These are phyloP conservation scores for Termitomyces bulborhizus DNA, from an alignment of 768 basidiomycete species.

Conservation along the genomic window DNA sequence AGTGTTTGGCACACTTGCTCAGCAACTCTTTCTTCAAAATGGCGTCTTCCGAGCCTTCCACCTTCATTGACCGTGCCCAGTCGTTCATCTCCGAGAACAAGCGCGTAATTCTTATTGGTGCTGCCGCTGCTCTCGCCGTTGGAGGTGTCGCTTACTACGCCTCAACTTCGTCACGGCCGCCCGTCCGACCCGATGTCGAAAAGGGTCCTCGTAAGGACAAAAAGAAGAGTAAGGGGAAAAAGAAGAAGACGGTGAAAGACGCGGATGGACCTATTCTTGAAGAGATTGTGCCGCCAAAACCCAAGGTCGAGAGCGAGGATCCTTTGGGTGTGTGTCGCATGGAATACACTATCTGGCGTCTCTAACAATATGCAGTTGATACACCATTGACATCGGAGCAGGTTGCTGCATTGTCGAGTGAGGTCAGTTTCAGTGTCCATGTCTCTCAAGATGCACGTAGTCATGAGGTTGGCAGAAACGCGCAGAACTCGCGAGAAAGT, in stretches of 20 bases:
- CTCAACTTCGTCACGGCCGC: slow-evolving; percentile 41
- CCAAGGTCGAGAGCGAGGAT: slow-evolving; percentile 31
- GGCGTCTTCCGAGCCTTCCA: slow-evolving; percentile 13
- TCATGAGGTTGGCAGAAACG: slow-evolving; percentile 46
- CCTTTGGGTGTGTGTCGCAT: slow-evolving; percentile 16
- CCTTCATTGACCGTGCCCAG: slow-evolving; percentile 55
- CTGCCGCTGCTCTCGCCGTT: slow-evolving; percentile 63
- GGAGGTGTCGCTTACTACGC: slow-evolving; percentile 77
- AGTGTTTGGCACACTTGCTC: neutral
- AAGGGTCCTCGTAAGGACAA: slow-evolving; percentile 41
- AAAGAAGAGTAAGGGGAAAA: slow-evolving; percentile 46
- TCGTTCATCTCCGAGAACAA: no score
- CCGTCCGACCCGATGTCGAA: slow-evolving; percentile 29
- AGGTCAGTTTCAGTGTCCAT: slow-evolving; percentile 34
- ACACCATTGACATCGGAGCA: slow-evolving; percentile 42
- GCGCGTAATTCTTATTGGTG: slow-evolving; percentile 64
- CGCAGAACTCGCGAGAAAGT: slow-evolving; percentile 48
- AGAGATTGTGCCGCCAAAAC: slow-evolving; percentile 42
- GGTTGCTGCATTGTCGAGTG: slow-evolving; percentile 50
- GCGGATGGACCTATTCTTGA: slow-evolving; percentile 75
- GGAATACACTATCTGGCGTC: neutral
- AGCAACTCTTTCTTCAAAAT: slow-evolving; percentile 6
- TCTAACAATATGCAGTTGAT: slow-evolving; percentile 26
- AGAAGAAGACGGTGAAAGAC: slow-evolving; percentile 55
- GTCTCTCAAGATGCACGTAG: neutral